Base-by-base conservation (phyloP, 805 yeast genomes). In the Sungouiozyma intestinalis region DNA sequence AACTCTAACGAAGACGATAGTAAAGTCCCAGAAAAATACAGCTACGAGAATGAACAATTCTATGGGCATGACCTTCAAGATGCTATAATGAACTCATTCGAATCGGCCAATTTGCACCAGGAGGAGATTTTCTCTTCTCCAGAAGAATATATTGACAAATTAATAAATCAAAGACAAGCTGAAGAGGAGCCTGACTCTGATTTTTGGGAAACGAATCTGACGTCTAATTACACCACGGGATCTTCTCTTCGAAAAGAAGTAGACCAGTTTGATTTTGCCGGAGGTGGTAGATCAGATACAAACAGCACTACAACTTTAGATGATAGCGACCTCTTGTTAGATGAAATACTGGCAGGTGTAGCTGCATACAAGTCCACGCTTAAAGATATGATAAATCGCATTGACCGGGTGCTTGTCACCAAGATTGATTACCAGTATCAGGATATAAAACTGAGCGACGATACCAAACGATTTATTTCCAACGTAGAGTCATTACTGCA, bases 201-300 rank as follows among this genome's bases (percentile, higher is more conserved):
- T 24, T 24, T 24, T 24, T 24, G 29, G 29, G 29, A 24, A 7
- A 7, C 29, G 11, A 24, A 24, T 24, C 11, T 24, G 29, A 34
- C 21, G 15, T 11, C 40, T 11, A 35, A 45, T 8, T 53, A 54
- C 34, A 54, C 57, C 9, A 49, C 57, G 3, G 40, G 50, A 5
- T 46, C 53, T 27, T 43, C 47, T 21, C 48, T 50, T 11, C 46
- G 60, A n/a, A 47, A 52, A n/a, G 55, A 54, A 33, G 57, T 54
- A 9, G 59, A 55, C 37, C 45, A 47, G 36, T 55, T 55, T 38
- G 60, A 55, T 41, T 55, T 55, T 36, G 55, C 51, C 43, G 45
- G 47, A 9, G 40, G 45, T 27, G 13, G 37, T 7, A 36, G 33
- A n/a, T 3, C 16, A 15, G 15, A 13, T 19, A 19, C 2, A 3